Evolutionary conservation across 2,329 filamentous ascomycete genomes (phyloP), one percentile per base, ranked within the genome.

Genomic region (Alternaria longipes): DNA sequence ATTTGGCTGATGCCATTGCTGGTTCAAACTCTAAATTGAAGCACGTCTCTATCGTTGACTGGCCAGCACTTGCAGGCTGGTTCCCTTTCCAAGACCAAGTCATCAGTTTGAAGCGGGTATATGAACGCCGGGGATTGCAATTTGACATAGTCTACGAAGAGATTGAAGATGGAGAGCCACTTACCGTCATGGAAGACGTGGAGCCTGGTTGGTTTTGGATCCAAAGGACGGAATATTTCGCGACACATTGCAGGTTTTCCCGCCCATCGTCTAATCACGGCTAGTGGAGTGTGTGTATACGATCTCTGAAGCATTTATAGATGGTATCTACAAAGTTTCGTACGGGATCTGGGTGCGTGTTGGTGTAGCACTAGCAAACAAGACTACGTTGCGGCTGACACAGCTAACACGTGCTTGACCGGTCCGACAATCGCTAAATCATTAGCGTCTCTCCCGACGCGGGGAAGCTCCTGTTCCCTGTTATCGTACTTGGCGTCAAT

Each of bases 201-300:
- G 60, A 56, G 30, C 18, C 40, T 34, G 47, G n/a, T 22, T 60
- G 51, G 51, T 28, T 54, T 34, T 54, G 49, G 46, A 54, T 66
- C 24, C 20, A 62, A 44, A 11, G 55, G 41, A 38, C 59, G 20
- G 16, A 36, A 22, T n/a, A 52, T 45, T 56, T 66, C 44, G 36
- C 34, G 14, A 36, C 5, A 24, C 42, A 54, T 59, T 16, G 26
- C 26, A 1, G 20, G 2, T 6, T n/a, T 1, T 26, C 12, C 16
- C 20, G 12, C 46, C 20, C 8, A n/a, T 22, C 3, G 32, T 24
- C 32, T 38, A 16, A 50, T 16, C 16, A 7, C 3, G 5, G 20
- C 14, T 22, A 36, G 16, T n/a, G 5, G 3, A 36, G 46, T 9
- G 22, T 36, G 3, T 24, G 18, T 18, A 16, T 18, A 50, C 32